phyloP scores from a whole-genome alignment of 1,139 yeast genomes.

The Trichomonascaceae sp. region DNA sequence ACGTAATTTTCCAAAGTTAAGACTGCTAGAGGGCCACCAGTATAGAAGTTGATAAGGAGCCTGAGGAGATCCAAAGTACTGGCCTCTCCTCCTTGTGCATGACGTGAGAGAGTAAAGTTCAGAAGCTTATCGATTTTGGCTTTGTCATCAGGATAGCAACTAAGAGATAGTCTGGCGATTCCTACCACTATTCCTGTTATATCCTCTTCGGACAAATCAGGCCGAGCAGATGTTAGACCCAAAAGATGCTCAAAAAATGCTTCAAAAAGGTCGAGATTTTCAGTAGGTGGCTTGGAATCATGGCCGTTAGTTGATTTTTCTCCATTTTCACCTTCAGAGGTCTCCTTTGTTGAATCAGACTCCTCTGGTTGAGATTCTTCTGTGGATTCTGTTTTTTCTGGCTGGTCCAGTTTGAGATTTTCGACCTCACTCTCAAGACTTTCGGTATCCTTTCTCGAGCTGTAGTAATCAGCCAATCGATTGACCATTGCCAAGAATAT shows the following conservation, averaged over 20 bases:
- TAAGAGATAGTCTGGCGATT: constrained; percentile 56
- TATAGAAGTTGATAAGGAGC: constrained; percentile 47
- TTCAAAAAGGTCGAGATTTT: constrained; percentile 40
- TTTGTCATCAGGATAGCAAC: constrained; percentile 59
- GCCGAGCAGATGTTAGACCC: constrained; percentile 48
- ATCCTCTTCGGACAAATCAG: constrained; percentile 61
- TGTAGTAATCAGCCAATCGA: constrained; percentile 61
- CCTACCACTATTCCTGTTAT: constrained; percentile 60
- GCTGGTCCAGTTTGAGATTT: constrained; percentile 1
- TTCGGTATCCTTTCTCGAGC: constrained; percentile 28
- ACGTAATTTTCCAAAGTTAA: constrained; percentile 33
- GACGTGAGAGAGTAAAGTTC: constrained; percentile 43
- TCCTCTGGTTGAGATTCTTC: constrained; percentile 14
- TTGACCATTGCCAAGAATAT: constrained; percentile 66
- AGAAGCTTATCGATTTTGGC: constrained; percentile 59
- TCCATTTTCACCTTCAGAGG: background rate
- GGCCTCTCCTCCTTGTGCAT: constrained; percentile 34
- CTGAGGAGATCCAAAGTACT: constrained; percentile 50
- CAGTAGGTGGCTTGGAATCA: background rate
- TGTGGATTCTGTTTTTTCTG: constrained; percentile 13
- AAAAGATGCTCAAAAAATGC: constrained; percentile 62
- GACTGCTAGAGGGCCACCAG: constrained; percentile 29
- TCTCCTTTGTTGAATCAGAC: background rate
- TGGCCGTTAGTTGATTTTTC: background rate
- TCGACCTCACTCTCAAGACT: constrained; percentile 3